These are phyloP conservation scores for Cyberlindnera meyerae DNA, from an alignment of 805 yeast species.

Conservation along the genomic window DNA sequence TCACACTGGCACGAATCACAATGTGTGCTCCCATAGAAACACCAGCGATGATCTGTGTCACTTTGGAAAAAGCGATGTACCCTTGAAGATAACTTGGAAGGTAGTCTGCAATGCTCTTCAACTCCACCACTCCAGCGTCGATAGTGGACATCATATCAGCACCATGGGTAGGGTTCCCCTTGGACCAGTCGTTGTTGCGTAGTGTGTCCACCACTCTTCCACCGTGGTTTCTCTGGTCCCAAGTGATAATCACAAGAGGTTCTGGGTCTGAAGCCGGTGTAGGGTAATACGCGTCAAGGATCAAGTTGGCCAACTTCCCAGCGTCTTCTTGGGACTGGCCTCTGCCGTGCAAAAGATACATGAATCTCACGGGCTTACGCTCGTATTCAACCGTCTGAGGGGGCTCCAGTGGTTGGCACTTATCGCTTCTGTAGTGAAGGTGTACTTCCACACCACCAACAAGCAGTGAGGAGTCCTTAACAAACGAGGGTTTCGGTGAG, in stretches of 20 bases:
- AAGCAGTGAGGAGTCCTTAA: background rate
- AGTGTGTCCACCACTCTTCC: slow-evolving; percentile 4
- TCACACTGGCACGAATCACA: slow-evolving; percentile 13
- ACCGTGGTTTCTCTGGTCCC: slow-evolving; percentile 25
- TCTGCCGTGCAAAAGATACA: slow-evolving; percentile 12
- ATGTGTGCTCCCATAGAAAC: slow-evolving; percentile 25
- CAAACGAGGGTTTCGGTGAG: too few species aligned
- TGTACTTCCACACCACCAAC: slow-evolving; percentile 11
- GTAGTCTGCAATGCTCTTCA: slow-evolving; percentile 17
- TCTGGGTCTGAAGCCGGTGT: background rate
- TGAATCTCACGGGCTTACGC: background rate
- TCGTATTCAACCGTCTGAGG: background rate
- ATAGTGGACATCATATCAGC: slow-evolving; percentile 18
- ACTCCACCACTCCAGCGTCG: slow-evolving; percentile 17
- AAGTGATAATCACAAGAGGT: slow-evolving; percentile 15
- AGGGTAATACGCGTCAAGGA: slow-evolving; percentile 6
- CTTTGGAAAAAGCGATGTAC: slow-evolving; percentile 1
- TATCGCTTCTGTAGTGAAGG: slow-evolving; percentile 3
- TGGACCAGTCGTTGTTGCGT: slow-evolving; percentile 12
- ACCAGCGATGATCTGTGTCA: slow-evolving; percentile 14
- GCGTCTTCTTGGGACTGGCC: slow-evolving; percentile 1
- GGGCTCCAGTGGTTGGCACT: slow-evolving; percentile 5
- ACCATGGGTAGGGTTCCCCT: slow-evolving; percentile 18
- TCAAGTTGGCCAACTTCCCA: slow-evolving; percentile 2
- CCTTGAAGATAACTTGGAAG: slow-evolving; percentile 13